phyloP scores from a whole-genome alignment of 371 early-diverging fungal genomes.

The Mortierella sp. region DNA sequence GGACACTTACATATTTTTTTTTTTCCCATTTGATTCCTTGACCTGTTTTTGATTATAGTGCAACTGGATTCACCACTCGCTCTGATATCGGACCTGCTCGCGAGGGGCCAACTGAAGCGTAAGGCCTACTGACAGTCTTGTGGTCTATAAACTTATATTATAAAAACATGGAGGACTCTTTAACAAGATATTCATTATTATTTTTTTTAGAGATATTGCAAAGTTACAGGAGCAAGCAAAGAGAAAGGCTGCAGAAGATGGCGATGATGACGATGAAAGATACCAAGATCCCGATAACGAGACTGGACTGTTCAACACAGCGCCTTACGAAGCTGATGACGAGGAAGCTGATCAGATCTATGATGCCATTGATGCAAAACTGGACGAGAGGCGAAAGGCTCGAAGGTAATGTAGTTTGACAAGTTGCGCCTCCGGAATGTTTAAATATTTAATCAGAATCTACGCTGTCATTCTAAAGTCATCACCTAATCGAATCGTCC shows the following conservation, averaged over 20 bases:
- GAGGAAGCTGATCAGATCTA: constrained; percentile 97
- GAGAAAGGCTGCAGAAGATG: constrained; percentile 64
- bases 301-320: constrained; percentile 87
- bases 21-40: not conserved
- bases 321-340: constrained; percentile 95
- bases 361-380: constrained; percentile 89
- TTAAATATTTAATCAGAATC: no score
- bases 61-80: constrained; percentile 97
- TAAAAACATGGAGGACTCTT: not conserved
- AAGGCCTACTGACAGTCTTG: constrained; percentile 11
- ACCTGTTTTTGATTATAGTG: constrained; percentile 60
- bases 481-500: not conserved
- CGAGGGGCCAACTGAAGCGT: constrained; percentile 76
- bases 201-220: constrained; percentile 57
- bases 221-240: constrained; percentile 52
- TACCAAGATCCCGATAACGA: constrained; percentile 97
- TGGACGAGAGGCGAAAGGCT: constrained; percentile 90
- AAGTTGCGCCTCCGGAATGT: not conserved
- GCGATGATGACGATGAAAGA: constrained; percentile 79
- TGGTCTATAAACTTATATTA: not conserved
- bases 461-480: not conserved
- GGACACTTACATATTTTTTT: not conserved
- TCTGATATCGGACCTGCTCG: constrained; percentile 98
- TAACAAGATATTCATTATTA: not conserved
- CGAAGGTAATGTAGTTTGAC: constrained; percentile 58